phyloP scores from a whole-genome alignment of 176 grass and related monocot species.

The Paspalum notatum region DNA sequence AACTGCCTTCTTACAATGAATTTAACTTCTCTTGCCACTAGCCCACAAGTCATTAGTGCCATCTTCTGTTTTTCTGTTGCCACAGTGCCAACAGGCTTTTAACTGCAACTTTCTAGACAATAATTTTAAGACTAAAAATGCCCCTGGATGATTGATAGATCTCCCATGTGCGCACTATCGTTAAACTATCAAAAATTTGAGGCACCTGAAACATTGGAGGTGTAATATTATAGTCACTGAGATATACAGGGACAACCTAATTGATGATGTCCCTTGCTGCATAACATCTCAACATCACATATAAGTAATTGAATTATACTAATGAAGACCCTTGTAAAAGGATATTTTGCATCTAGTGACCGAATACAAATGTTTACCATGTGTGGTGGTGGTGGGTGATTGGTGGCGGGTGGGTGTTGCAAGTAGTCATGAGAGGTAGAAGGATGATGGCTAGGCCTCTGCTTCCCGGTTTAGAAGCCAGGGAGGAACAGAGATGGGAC shows the following conservation, averaged over 20 bases:
- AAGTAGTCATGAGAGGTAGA: too few relatives aligned
- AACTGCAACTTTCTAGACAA: not conserved
- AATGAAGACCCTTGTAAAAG: not conserved
- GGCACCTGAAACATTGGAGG: too few relatives aligned
- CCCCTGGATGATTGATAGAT: not conserved
- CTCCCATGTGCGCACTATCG: not conserved
- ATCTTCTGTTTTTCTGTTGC: not conserved
- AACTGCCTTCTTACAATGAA: not conserved
- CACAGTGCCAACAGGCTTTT: not conserved
- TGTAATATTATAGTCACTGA: not conserved
- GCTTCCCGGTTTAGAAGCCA: too few relatives aligned
- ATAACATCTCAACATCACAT: not conserved
- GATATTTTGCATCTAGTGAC: not conserved
- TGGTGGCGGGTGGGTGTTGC: too few relatives aligned
- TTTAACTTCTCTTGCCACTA: not conserved
- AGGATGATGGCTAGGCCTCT: too few relatives aligned
- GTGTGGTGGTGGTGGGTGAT: too few relatives aligned
- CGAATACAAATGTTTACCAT: not conserved
- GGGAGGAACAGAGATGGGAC: too few relatives aligned
- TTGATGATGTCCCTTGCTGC: not conserved
- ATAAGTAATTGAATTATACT: not conserved
- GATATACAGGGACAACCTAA: not conserved
- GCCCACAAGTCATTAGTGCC: not conserved
- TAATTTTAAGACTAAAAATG: not conserved
- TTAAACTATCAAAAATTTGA: too few relatives aligned